phyloP scores from a whole-genome alignment of 1,139 yeast species.

The Geotrichum reessii region DNA sequence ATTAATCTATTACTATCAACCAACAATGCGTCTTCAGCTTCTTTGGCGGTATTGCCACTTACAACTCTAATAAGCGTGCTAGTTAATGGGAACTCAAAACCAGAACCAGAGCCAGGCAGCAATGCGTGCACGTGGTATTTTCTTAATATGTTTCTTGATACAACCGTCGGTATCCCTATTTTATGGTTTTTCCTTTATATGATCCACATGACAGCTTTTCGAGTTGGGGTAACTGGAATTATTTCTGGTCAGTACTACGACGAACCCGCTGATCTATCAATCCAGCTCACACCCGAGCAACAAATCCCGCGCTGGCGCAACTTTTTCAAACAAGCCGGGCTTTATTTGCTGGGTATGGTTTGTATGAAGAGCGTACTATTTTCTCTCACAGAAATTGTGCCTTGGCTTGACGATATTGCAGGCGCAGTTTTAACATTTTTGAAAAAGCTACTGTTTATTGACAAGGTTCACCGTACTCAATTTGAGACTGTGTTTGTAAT shows the following conservation, averaged over 20 bases:
- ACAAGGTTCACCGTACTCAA: constrained; percentile 39
- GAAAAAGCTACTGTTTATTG: constrained; percentile 75
- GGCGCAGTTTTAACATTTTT: constrained; percentile 39
- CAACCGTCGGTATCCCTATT: constrained; percentile 91
- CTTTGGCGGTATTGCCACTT: not conserved
- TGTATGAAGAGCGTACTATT: constrained; percentile 53
- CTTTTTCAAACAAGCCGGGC: constrained; percentile 64
- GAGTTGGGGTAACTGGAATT: constrained; percentile 50
- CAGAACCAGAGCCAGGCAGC: constrained; percentile 32
- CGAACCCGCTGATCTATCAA: not conserved
- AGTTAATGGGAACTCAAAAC: not conserved
- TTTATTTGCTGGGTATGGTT: constrained; percentile 57
- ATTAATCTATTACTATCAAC: constrained; percentile 65
- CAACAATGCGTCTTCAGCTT: constrained; percentile 17
- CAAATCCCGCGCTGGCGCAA: constrained; percentile 59
- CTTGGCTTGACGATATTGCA: constrained; percentile 79
- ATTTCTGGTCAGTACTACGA: constrained; percentile 68
- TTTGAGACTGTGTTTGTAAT: constrained; percentile 81
- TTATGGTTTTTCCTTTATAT: constrained; percentile 51
- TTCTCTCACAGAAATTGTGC: constrained; percentile 53
- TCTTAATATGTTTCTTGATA: constrained; percentile 77
- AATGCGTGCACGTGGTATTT: constrained; percentile 68
- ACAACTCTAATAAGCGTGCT: not conserved
- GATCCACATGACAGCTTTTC: constrained; percentile 47
- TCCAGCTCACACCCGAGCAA: constrained; percentile 37